Evolutionary conservation across 805 yeast genomes (phyloP).

Genomic region (Candida arabinofermentans): DNA sequence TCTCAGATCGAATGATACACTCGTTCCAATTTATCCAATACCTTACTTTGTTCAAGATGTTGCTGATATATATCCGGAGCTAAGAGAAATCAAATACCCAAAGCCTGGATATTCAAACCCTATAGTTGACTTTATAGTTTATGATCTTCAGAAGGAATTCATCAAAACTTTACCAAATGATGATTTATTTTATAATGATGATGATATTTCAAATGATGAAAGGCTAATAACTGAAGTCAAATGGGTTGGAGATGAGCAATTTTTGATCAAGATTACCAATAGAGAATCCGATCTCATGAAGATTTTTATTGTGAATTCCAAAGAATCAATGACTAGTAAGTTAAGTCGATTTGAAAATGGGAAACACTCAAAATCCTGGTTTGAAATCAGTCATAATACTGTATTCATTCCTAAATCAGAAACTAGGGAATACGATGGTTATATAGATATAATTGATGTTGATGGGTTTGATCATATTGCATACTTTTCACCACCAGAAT

Average conservation of each 20-base stretch:
- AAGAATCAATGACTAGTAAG: slow-evolving; percentile 26
- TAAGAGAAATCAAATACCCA: slow-evolving; percentile 68
- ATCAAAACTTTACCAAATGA: slow-evolving; percentile 18
- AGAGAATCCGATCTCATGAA: slow-evolving; percentile 65
- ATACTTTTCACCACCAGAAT: slow-evolving; percentile 68
- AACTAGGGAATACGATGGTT: slow-evolving; percentile 56
- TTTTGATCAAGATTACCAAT: slow-evolving; percentile 56
- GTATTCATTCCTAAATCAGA: slow-evolving; percentile 50
- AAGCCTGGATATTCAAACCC: slow-evolving; percentile 83
- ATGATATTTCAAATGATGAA: slow-evolving; percentile 37
- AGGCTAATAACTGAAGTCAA: slow-evolving; percentile 61
- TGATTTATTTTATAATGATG: slow-evolving; percentile 40
- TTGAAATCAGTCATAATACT: slow-evolving; percentile 68
- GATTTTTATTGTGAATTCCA: slow-evolving; percentile 50
- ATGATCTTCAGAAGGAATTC: slow-evolving; percentile 30
- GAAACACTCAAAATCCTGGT: slow-evolving; percentile 58
- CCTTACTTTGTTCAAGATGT: slow-evolving; percentile 66
- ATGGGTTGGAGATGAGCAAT: slow-evolving; percentile 58
- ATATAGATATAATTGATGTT: slow-evolving; percentile 71
- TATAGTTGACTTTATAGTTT: slow-evolving; percentile 48
- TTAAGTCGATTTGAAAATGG: slow-evolving; percentile 47
- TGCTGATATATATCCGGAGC: slow-evolving; percentile 50
- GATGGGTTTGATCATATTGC: slow-evolving; percentile 74
- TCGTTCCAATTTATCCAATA: slow-evolving; percentile 67
- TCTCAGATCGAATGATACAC: slow-evolving; percentile 66